Percentiles rank a stretch among this genome's conserved stretches.
Conservation (phyloP, 257 asterid genomes). For the Jasminum sambac region DNA sequence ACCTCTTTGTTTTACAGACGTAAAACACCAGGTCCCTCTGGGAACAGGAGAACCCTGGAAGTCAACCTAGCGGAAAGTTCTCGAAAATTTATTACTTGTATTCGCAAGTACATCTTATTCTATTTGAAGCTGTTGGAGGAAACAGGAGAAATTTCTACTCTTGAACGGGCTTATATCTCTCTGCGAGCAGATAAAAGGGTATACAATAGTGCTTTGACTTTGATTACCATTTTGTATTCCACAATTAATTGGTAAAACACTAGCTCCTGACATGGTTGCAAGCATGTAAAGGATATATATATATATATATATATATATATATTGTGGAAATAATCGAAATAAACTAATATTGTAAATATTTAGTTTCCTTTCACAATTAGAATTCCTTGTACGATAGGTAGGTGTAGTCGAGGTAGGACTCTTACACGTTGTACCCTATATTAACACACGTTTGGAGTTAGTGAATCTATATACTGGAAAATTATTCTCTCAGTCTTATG, state of each 20-base stretch:
- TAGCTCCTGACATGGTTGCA: background rate
- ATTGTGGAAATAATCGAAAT: no score
- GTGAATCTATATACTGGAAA: no score
- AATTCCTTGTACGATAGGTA: no score
- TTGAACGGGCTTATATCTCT: slow-evolving; percentile 81
- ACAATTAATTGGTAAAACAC: background rate
- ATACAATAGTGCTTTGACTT: slow-evolving; percentile 26
- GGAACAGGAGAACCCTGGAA: slow-evolving; percentile 79
- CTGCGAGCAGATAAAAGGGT: slow-evolving; percentile 97
- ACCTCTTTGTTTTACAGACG: slow-evolving; percentile 56
- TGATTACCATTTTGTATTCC: background rate
- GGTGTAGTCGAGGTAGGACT: no score
- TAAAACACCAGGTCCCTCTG: slow-evolving; percentile 74
- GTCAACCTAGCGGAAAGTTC: slow-evolving; percentile 96
- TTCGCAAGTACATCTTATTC: slow-evolving; percentile 83
- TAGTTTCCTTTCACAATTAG: no score
- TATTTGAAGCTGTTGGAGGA: slow-evolving; percentile 90
- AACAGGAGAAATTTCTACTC: slow-evolving; percentile 77
- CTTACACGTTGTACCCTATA: no score
- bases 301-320: no score
- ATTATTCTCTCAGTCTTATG: no score
- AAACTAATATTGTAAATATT: no score
- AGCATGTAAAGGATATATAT: background rate
- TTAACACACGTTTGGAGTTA: no score
- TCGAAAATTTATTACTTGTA: slow-evolving; percentile 93